Evolutionary conservation across 108 stramenopile species (phyloP).

Genomic region (Thalassiosira profunda): DNA sequence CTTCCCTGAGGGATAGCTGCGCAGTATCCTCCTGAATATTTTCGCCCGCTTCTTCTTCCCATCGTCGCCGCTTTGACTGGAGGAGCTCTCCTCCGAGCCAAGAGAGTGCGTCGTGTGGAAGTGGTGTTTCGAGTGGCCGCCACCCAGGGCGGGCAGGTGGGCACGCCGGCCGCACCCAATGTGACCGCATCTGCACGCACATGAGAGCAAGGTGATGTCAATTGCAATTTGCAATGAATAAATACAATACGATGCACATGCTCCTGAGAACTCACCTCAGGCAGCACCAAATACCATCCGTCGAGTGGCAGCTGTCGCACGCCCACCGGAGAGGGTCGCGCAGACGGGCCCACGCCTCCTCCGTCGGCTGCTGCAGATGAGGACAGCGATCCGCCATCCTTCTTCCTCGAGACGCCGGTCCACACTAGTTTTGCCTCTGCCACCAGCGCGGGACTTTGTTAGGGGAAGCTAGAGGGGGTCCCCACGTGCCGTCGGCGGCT

Average conservation of each 20-base stretch:
- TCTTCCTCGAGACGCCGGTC: too few relatives aligned
- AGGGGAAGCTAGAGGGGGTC: too few relatives aligned
- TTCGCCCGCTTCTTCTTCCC: constrained; percentile 36
- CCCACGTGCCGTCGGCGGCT: too few relatives aligned
- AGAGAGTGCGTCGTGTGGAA: constrained; percentile 44
- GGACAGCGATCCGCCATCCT: constrained; percentile 47
- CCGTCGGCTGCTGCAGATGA: constrained; percentile 40
- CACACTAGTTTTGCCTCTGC: too few relatives aligned
- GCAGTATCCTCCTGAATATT: constrained; percentile 17
- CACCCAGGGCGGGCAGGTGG: constrained; percentile 43
- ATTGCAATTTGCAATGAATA: too few relatives aligned
- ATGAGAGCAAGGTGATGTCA: neutral
- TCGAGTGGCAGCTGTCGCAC: constrained; percentile 44
- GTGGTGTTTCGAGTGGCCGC: constrained; percentile 49
- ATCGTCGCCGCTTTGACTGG: neutral
- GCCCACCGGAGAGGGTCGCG: constrained; percentile 43
- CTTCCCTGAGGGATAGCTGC: constrained; percentile 1
- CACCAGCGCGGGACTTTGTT: too few relatives aligned
- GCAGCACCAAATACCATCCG: constrained; percentile 52
- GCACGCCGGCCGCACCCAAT: constrained; percentile 50
- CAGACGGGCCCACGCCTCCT: constrained; percentile 32
- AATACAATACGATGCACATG: too few relatives aligned
- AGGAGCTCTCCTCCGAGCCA: neutral
- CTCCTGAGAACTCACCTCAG: constrained; percentile 31
- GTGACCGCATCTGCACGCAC: constrained; percentile 33